phyloP scores from a whole-genome alignment of 495 filamentous ascomycete species.

The Aspergillus hancockii region DNA sequence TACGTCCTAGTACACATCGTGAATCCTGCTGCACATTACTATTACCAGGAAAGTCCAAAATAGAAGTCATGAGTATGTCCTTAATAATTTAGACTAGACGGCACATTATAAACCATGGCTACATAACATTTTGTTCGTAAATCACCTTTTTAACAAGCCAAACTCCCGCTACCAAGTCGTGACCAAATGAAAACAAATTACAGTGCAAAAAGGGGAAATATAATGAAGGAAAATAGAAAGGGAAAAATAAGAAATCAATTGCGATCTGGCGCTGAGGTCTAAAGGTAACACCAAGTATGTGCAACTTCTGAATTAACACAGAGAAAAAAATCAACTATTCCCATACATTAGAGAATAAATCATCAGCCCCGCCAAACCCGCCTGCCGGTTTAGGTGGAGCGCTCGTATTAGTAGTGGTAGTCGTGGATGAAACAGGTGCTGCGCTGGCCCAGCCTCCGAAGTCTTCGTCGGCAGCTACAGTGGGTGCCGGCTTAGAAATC shows the following conservation, averaged over 20 bases:
- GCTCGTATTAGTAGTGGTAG: slow-evolving; percentile 29
- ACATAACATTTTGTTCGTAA: neutral
- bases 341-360: slow-evolving; percentile 95
- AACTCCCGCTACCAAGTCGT: slow-evolving; percentile 3
- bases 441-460: slow-evolving; percentile 92
- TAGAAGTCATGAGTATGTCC: neutral
- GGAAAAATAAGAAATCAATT: slow-evolving; percentile 8
- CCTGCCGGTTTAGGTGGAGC: slow-evolving; percentile 49
- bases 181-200: slow-evolving; percentile 1
- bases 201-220: neutral
- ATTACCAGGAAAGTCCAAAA: neutral
- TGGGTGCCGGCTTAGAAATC: slow-evolving; percentile 53
- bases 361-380: slow-evolving; percentile 72
- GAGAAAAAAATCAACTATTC: slow-evolving; percentile 46
- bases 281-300: slow-evolving; percentile 19
- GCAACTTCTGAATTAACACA: slow-evolving; percentile 7
- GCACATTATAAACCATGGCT: neutral
- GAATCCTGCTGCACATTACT: neutral
- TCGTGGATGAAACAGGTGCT: slow-evolving; percentile 50
- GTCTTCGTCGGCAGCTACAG: slow-evolving; percentile 81
- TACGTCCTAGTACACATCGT: neutral
- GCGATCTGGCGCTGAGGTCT: slow-evolving; percentile 15
- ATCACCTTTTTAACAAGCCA: slow-evolving; percentile 12
- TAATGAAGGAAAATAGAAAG: neutral
- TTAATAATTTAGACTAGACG: neutral